Base-by-base conservation (phyloP, 345 rosid genomes). In the Euphorbia lathyris region DNA sequence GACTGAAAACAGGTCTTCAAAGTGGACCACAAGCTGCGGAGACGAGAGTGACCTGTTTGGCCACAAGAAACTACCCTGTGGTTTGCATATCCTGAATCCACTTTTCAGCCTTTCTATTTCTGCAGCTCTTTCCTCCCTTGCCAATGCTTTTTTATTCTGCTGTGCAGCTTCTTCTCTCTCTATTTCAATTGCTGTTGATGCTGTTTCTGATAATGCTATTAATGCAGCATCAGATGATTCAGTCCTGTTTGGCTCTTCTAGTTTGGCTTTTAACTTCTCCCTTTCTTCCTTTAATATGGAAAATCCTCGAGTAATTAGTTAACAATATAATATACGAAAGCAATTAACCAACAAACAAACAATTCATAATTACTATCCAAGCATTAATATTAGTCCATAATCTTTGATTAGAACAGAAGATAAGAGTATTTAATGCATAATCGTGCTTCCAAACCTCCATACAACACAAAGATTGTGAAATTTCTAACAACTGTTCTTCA, bases 11-110 rank as follows among this genome's bases (percentile, higher is more conserved):
- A 66, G 64, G 59, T 78, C 82, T 23, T 83, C 81, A 3, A 65
- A 57, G 16, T 76, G 84, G 58, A 74, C 76, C 42, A 63, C 67
- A 51, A 43, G 73, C 26, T 76, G 83, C 26, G 80, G 74, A 62
- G 82, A 71, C 2, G 69, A 61, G 17, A 73, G 6, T 9, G 74
- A 66, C 80, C 73, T 79, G 80, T 77, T 80, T 34, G 97, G 97
- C 97, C 93, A 92, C 69, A 88, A 77, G 79, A 88, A 90, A 65
- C 79, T 85, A 66, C 88, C 93, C 57, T 79, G 83, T 16, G 98
- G 98, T 75, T 77, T 90, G 86, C 97, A 95, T 71, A 92, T 77
- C 72, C 84, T 85, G 85, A 95, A 92, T 56, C 92, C 96, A 66
- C 87, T 86, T 80, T 81, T 92, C 73, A 86, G 83, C 78, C 96